Percentiles rank a stretch among this genome's conserved stretches.
Conservation (phyloP, 345 rosid species). For the Psidium guajava region DNA sequence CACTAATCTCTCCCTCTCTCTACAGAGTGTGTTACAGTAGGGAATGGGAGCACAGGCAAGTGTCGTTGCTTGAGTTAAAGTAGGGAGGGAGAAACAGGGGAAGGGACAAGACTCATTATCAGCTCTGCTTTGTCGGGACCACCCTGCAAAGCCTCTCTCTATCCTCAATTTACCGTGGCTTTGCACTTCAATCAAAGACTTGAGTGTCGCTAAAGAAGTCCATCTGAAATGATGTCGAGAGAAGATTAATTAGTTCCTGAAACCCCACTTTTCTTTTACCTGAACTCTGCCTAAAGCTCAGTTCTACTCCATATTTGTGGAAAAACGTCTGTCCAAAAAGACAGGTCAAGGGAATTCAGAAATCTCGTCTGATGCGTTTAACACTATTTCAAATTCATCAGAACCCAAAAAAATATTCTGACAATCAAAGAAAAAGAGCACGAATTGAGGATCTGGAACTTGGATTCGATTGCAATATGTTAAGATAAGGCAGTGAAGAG, state of each 20-base stretch:
- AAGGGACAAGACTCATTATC: slow-evolving; percentile 23
- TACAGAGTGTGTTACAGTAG: not conserved
- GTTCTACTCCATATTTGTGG: not conserved
- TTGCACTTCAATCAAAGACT: not conserved
- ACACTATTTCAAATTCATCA: not conserved
- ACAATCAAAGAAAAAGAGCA: not conserved
- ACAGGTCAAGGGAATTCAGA: not conserved
- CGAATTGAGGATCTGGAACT: not conserved
- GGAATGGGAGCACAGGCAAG: not conserved
- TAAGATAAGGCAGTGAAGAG: not conserved
- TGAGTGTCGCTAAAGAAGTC: not conserved
- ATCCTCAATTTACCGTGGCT: not conserved
- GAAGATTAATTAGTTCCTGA: not conserved
- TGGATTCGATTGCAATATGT: not conserved
- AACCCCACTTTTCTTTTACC: not conserved
- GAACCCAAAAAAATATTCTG: not conserved
- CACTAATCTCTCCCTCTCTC: not conserved
- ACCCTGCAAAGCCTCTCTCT: not conserved
- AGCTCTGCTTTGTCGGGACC: not conserved
- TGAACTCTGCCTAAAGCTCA: not conserved
- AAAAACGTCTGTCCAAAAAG: not conserved
- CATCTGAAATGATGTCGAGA: not conserved
- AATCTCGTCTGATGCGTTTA: not conserved
- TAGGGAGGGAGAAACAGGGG: slow-evolving; percentile 17
- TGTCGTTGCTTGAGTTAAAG: not conserved